Evolutionary conservation across 352 stramenopile species (phyloP).

Genomic region (Blastocystis sp.): DNA sequence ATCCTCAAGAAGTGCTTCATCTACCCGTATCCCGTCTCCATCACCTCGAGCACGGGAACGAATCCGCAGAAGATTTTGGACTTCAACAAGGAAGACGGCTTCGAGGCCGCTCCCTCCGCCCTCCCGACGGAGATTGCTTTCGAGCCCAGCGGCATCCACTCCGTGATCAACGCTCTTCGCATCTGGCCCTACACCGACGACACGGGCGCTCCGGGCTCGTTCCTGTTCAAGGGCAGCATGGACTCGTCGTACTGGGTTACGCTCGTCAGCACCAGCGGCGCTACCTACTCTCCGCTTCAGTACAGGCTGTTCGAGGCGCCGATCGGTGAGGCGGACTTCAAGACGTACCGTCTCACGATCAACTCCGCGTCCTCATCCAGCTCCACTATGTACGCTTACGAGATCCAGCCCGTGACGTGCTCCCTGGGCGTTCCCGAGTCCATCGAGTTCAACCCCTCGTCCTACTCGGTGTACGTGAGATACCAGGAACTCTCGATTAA

Average conservation of each 20-base stretch:
- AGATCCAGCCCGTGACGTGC: not conserved
- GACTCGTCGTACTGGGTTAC: not conserved
- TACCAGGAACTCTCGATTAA: not conserved
- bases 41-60: not conserved
- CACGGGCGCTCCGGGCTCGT: not conserved
- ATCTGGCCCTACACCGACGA: not conserved
- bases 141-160: not conserved
- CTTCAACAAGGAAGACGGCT: not conserved
- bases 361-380: not conserved
- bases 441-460: not conserved
- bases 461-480: not conserved
- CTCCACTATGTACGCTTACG: not conserved
- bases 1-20: not conserved
- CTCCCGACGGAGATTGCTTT: not conserved
- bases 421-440: no score
- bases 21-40: constrained; percentile 6
- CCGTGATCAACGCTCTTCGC: not conserved
- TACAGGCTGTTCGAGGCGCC: not conserved
- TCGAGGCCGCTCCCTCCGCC: not conserved
- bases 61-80: not conserved
- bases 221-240: not conserved
- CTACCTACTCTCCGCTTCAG: not conserved
- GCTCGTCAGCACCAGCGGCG: not conserved
- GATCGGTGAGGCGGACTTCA: not conserved
- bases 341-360: not conserved